A percentile compares a stretch with the other conserved stretches of the same genome.
These are phyloP conservation scores for Sicyos edulis DNA, from an alignment of 306 rosid genomes.

Conservation along the genomic window DNA sequence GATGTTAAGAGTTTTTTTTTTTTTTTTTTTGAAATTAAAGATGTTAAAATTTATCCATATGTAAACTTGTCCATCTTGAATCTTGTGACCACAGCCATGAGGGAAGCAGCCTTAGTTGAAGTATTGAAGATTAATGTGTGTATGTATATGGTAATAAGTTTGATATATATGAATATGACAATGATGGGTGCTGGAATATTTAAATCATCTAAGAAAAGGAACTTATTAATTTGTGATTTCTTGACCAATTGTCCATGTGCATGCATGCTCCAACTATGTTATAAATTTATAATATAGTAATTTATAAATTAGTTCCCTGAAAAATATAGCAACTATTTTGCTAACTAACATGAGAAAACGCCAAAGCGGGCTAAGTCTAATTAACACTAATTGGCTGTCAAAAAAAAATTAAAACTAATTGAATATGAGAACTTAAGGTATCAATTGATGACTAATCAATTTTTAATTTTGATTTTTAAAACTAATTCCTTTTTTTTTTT, in stretches of 20 bases:
- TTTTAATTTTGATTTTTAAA: no score
- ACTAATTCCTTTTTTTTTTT: no score
- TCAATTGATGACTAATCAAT: no score
- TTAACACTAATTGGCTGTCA: no score
- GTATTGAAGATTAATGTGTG: not conserved
- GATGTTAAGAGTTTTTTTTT: no score
- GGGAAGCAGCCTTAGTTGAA: not conserved
- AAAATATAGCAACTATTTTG: not conserved
- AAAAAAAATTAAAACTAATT: no score
- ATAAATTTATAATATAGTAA: not conserved
- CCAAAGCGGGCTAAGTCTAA: no score
- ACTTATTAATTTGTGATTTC: not conserved
- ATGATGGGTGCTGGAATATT: not conserved
- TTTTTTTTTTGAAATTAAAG: no score
- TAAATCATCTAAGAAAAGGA: not conserved
- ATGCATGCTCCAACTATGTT: not conserved
- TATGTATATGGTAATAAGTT: no score
- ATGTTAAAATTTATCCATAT: no score
- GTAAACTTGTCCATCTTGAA: not conserved
- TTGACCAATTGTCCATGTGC: not conserved
- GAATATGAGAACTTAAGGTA: no score
- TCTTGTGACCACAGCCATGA: not conserved
- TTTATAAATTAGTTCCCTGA: not conserved
- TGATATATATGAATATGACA: slow-evolving; percentile 9
- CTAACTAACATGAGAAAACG: no score